Base-by-base conservation (phyloP, 805 yeast genomes). In the Teunomyces funiuensis region DNA sequence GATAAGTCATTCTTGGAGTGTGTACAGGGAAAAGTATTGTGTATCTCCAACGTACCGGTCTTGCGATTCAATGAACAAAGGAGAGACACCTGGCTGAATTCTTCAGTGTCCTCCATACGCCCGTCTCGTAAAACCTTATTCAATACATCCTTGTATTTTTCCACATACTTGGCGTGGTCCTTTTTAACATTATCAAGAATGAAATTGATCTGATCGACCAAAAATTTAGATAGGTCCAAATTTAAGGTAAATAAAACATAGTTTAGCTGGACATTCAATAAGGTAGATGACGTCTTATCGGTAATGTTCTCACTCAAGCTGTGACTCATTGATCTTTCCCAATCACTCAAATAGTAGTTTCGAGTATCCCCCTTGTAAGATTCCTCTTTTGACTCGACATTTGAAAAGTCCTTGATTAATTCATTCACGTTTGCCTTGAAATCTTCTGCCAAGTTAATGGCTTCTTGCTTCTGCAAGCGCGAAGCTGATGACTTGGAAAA, bases 1-100 rank as follows among this genome's bases (percentile, higher is more conserved):
- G 42, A 33, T 17, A 36, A 28, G 13, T 36, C 39, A 33, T 47
- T 44, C 25, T 49, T 54, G 39, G 47, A 53, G 27, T 57, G 58
- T 25, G 61, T 43, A 20, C 46, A 54, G 1, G 62, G 58, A n/a
- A 61, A 50, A 2, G 66, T 57, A 45, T 63, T 66, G 18, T 61
- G 61, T n/a, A 67, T 42, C 28, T 65, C 63, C 34, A 69, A 39
- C 6, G 48, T 41, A 0, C 74, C 72, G 5, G 64, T 54, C 41
- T 67, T 67, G 26, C 74, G 49, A 46, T 68, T 57, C 33, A 69
- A 42, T 1, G 71, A 66, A 34, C 73, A 64, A 14, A 68, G 42
- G 16, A 66, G 48, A 5, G 54, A 50, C 13, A 59, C 48, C 33
- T 27, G 14, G 20, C 31, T 43, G n/a, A 28, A 34, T 18, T 36